Conservation (phyloP, 2,329 filamentous ascomycete genomes). For the Fusarium sp. region DNA sequence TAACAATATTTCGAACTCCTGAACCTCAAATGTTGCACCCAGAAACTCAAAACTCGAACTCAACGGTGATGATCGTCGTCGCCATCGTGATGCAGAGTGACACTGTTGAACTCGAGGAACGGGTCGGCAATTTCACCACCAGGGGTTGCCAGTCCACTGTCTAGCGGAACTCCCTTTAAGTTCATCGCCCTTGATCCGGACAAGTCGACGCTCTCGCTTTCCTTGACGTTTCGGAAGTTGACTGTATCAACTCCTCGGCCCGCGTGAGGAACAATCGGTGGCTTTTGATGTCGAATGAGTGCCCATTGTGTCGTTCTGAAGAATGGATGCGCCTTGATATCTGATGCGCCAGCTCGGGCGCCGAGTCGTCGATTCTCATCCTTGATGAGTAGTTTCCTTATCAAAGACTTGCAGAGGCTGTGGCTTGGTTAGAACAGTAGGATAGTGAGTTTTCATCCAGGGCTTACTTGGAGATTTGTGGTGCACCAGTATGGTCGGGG, state of each 20-base stretch:
- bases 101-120: slow-evolving; percentile 98
- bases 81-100: slow-evolving; percentile 95
- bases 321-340: slow-evolving; percentile 96
- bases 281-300: slow-evolving; percentile 95
- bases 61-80: slow-evolving; percentile 65
- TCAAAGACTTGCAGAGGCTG: slow-evolving; percentile 94
- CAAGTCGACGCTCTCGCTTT: slow-evolving; percentile 93
- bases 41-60: background rate
- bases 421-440: background rate
- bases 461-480: slow-evolving; percentile 89
- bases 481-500: slow-evolving; percentile 83
- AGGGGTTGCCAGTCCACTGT: slow-evolving; percentile 85
- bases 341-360: slow-evolving; percentile 91
- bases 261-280: slow-evolving; percentile 92
- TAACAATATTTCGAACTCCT: slow-evolving; percentile 9
- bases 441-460: too few relatives aligned
- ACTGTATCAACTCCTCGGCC: slow-evolving; percentile 90
- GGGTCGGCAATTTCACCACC: slow-evolving; percentile 85
- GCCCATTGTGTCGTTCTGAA: slow-evolving; percentile 98
- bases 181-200: slow-evolving; percentile 63
- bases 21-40: background rate
- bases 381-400: slow-evolving; percentile 96
- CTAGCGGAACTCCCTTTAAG: slow-evolving; percentile 82
- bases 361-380: slow-evolving; percentile 94
- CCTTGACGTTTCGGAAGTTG: slow-evolving; percentile 98